Conservation (phyloP, 352 stramenopile species). For the Phytophthora pseudosyringae region DNA sequence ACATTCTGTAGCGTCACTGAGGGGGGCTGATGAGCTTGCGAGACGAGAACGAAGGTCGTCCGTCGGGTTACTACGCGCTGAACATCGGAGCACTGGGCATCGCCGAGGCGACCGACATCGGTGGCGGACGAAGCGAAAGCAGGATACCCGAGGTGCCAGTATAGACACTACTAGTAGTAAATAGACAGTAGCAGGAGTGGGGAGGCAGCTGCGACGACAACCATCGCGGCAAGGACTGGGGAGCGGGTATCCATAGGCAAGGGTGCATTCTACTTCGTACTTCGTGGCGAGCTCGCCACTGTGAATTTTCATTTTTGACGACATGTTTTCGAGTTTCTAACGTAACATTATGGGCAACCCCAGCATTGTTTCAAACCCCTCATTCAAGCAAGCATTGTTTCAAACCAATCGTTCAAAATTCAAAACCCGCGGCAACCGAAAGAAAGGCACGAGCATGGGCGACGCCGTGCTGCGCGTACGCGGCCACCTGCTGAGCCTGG, state of each 20-base stretch:
- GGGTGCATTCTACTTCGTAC: constrained; percentile 13
- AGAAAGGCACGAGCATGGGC: constrained; percentile 48
- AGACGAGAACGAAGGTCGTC: not conserved
- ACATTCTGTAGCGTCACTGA: constrained; percentile 61
- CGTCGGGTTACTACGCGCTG: not conserved
- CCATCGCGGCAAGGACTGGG: constrained; percentile 9
- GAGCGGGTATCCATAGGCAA: constrained; percentile 12
- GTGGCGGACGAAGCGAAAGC: constrained; percentile 14
- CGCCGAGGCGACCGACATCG: not conserved
- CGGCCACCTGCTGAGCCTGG: constrained; percentile 56
- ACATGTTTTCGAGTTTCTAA: not conserved
- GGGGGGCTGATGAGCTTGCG: not conserved
- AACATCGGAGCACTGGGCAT: not conserved
- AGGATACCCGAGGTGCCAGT: constrained; percentile 28
- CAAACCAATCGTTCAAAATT: constrained; percentile 23
- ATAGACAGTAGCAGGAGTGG: constrained; percentile 42
- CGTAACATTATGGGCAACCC: not conserved
- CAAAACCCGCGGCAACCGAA: constrained; percentile 20
- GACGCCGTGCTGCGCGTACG: constrained; percentile 73
- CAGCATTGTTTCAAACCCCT: too few species aligned
- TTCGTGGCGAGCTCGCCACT: constrained; percentile 20
- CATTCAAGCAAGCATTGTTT: too few species aligned
- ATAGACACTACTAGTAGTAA: constrained; percentile 45
- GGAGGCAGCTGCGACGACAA: constrained; percentile 15
- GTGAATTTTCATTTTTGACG: constrained; percentile 41